Evolutionary conservation across 495 filamentous ascomycete species (phyloP).

Genomic region (Cudoniella acicularis): DNA sequence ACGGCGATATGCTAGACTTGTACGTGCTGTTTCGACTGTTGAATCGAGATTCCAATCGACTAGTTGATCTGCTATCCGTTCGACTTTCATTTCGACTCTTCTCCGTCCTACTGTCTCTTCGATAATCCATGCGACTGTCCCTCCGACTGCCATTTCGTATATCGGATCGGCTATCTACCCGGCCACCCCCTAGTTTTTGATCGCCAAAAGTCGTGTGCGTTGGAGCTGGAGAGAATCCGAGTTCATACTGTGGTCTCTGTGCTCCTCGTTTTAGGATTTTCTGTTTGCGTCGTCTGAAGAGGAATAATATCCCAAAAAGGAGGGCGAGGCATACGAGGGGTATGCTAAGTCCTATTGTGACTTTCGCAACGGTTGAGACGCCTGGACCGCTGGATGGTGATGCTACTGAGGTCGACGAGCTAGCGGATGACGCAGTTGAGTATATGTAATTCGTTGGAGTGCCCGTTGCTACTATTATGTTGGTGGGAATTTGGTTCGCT

Average conservation of each 20-base stretch:
- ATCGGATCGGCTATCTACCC: background rate
- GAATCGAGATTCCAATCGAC: background rate
- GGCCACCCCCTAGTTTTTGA: background rate
- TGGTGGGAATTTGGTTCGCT: background rate
- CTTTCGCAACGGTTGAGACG: constrained; percentile 8
- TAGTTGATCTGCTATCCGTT: background rate
- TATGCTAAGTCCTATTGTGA: constrained; percentile 13
- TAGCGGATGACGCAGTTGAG: background rate
- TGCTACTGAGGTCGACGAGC: background rate
- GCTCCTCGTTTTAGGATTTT: constrained; percentile 4
- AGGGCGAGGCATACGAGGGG: constrained; percentile 8
- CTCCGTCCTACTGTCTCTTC: no score
- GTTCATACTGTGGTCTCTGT: background rate
- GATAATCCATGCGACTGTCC: no score
- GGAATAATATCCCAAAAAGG: constrained; percentile 8
- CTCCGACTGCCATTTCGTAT: background rate
- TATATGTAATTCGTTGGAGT: background rate
- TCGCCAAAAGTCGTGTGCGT: background rate
- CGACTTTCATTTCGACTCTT: no score
- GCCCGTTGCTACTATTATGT: background rate
- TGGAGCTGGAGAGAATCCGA: background rate
- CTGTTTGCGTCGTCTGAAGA: constrained; percentile 9
- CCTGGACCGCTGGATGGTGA: background rate
- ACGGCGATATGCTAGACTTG: background rate
- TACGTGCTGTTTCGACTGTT: background rate